phyloP scores from a whole-genome alignment of 345 rosid species.

The Brassica carinata region DNA sequence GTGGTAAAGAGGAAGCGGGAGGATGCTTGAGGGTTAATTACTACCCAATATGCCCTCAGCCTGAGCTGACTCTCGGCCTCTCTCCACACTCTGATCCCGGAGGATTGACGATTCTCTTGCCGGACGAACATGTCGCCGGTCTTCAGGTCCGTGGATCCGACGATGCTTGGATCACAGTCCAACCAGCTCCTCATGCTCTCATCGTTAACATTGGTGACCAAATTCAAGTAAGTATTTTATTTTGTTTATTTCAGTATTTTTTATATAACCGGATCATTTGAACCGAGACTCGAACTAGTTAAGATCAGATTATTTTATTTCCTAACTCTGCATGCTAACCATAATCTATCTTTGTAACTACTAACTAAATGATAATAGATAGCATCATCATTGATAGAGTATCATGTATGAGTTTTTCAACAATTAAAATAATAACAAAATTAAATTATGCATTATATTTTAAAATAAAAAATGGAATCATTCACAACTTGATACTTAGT shows the following conservation, averaged over 20 bases:
- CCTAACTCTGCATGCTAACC: not conserved
- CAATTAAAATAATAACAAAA: not conserved
- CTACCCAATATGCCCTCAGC: slow-evolving; percentile 89
- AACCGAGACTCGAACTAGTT: not conserved
- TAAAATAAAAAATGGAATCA: too few relatives aligned
- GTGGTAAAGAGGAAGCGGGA: slow-evolving; percentile 62
- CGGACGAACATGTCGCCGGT: slow-evolving; percentile 65
- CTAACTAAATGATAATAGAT: not conserved
- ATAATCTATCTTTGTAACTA: not conserved
- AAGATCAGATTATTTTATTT: not conserved
- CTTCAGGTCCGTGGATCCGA: slow-evolving; percentile 74
- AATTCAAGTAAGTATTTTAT: slow-evolving; percentile 57
- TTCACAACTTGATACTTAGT: not conserved
- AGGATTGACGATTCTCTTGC: slow-evolving; percentile 76
- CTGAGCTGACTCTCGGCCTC: slow-evolving; percentile 76
- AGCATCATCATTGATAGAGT: not conserved
- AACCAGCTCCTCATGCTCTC: slow-evolving; percentile 71
- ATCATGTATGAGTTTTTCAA: not conserved
- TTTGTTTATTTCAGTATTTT: not conserved
- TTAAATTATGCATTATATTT: not conserved
- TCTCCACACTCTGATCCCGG: slow-evolving; percentile 96
- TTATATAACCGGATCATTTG: not conserved
- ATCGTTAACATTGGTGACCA: slow-evolving; percentile 92
- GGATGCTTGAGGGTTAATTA: slow-evolving; percentile 82
- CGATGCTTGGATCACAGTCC: slow-evolving; percentile 69